A percentile compares a stretch with the other conserved stretches of the same genome.
phyloP scores from a whole-genome alignment of 2,329 filamentous ascomycete genomes.

The Chalaropsis ovoidea region DNA sequence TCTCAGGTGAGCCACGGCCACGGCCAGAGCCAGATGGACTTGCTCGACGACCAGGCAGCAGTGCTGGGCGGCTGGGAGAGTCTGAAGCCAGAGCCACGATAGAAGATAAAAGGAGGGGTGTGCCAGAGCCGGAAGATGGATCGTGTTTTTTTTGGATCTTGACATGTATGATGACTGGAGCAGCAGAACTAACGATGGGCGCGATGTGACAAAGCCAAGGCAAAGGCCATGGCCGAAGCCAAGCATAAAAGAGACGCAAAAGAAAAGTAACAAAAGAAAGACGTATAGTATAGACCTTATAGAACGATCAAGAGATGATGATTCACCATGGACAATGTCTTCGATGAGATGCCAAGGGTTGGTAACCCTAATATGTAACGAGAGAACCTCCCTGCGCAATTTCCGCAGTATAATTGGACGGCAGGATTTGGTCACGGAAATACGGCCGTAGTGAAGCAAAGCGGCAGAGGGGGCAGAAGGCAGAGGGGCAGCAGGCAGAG shows the following conservation, averaged over 20 bases:
- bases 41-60: conserved; percentile 39
- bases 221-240: too few relatives aligned
- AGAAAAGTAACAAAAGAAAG: not conserved
- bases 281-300: not conserved
- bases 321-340: not conserved
- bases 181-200: too few relatives aligned
- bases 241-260: not conserved
- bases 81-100: conserved; percentile 37
- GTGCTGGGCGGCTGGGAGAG: conserved; percentile 48
- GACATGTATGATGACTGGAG: not conserved
- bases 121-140: not conserved
- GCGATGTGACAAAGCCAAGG: too few relatives aligned
- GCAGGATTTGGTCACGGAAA: not conserved
- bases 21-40: conserved; percentile 35
- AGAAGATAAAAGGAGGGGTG: not conserved
- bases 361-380: too few relatives aligned
- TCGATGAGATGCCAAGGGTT: not conserved
- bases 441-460: not conserved
- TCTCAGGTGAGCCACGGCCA: conserved; percentile 24
- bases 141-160: not conserved
- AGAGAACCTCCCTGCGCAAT: not conserved
- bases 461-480: not conserved
- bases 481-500: not conserved
- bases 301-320: not conserved
- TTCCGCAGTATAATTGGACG: not conserved